Conservation (phyloP, 768 basidiomycete species). For the Leccinum fibrillosum region DNA sequence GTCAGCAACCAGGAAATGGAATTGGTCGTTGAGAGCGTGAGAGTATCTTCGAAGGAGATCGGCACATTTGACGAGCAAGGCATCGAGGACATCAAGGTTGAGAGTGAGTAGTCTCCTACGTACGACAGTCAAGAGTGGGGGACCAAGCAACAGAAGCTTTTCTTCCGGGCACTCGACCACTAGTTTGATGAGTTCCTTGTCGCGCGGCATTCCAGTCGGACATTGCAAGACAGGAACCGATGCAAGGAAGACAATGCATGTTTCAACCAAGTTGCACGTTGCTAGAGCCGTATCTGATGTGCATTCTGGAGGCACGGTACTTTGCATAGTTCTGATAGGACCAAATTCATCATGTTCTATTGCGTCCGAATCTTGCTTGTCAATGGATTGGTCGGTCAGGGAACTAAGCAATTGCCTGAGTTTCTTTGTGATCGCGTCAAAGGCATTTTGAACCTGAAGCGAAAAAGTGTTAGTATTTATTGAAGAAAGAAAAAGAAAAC, state of each 20-base stretch:
- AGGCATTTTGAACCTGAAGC: constrained; percentile 52
- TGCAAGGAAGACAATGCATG: constrained; percentile 60
- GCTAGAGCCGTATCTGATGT: constrained; percentile 26
- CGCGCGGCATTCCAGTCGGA: constrained; percentile 52
- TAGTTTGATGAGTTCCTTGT: constrained; percentile 56
- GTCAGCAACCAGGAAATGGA: constrained; percentile 53
- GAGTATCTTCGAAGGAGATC: constrained; percentile 52
- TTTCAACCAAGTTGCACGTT: constrained; percentile 39
- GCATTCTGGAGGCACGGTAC: constrained; percentile 29
- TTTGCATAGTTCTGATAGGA: constrained; percentile 42
- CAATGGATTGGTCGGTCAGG: constrained; percentile 22
- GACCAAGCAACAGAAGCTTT: constrained; percentile 57
- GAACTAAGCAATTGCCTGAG: constrained; percentile 43
- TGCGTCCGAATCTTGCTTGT: constrained; percentile 24
- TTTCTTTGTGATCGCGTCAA: constrained; percentile 26
- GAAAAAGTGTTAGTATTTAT: background rate
- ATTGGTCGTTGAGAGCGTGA: constrained; percentile 49
- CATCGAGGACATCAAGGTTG: constrained; percentile 45
- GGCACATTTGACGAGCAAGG: constrained; percentile 52
- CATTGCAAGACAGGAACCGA: constrained; percentile 63
- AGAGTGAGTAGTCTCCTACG: constrained; percentile 55
- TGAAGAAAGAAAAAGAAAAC: constrained; percentile 19
- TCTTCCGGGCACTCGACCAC: constrained; percentile 47
- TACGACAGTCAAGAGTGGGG: constrained; percentile 53
- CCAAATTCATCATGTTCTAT: constrained; percentile 59